These are phyloP conservation scores for Penicillium freii DNA, from an alignment of 2,329 filamentous ascomycete genomes.

Conservation along the genomic window DNA sequence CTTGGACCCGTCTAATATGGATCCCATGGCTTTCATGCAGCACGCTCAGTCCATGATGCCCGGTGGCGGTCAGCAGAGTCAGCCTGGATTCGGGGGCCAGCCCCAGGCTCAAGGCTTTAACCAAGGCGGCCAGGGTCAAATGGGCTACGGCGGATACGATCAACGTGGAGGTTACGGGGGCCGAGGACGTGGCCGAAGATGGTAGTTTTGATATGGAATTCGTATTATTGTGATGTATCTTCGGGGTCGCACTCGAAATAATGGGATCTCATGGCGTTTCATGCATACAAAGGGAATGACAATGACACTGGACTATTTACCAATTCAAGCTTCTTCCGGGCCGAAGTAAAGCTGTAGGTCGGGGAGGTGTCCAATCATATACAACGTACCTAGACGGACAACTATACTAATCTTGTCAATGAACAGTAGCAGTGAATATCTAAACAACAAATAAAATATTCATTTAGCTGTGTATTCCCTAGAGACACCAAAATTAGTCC, in stretches of 20 bases:
- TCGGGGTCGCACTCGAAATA: slow-evolving; percentile 3
- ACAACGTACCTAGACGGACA: background rate
- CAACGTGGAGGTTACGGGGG: slow-evolving; percentile 41
- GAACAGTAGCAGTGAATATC: background rate
- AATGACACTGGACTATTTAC: slow-evolving; percentile 1
- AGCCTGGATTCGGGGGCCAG: slow-evolving; percentile 37
- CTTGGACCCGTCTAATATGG: slow-evolving; percentile 53
- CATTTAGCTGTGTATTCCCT: background rate
- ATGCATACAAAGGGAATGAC: slow-evolving; percentile 13
- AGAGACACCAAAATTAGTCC: background rate
- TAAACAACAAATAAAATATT: background rate
- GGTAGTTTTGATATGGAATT: slow-evolving; percentile 26
- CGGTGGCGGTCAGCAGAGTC: slow-evolving; percentile 38
- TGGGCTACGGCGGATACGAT: slow-evolving; percentile 45
- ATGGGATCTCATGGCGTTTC: slow-evolving; percentile 21
- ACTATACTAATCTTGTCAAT: background rate
- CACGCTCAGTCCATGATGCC: slow-evolving; percentile 52
- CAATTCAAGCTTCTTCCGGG: background rate
- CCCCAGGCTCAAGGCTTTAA: slow-evolving; percentile 35
- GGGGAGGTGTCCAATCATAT: background rate
- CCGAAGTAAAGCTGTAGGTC: slow-evolving; percentile 9
- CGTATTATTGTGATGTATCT: slow-evolving; percentile 10
- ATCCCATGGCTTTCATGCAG: slow-evolving; percentile 55
- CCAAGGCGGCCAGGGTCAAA: slow-evolving; percentile 42
- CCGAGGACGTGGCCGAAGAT: slow-evolving; percentile 42